Percentiles rank a stretch among this genome's conserved stretches.
Evolutionary conservation across 192 early-diverging fungal genomes (phyloP).

Genomic region (Spizellomyces punctatus): DNA sequence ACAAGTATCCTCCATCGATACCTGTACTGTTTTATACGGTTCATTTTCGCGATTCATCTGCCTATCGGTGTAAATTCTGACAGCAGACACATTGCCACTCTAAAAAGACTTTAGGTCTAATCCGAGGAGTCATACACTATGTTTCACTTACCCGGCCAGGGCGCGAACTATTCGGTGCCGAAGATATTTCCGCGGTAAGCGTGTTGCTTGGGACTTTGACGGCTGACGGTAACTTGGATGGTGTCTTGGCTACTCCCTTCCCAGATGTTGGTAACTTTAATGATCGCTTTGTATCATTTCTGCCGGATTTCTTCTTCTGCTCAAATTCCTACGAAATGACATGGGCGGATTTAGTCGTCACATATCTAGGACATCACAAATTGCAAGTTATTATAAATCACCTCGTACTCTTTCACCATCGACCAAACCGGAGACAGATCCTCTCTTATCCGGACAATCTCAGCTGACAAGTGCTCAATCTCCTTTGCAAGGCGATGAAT

Average conservation of each 20-base stretch:
- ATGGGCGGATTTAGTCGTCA: background rate
- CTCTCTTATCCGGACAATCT: conserved; percentile 22
- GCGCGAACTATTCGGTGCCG: too few relatives aligned
- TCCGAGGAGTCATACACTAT: too few relatives aligned
- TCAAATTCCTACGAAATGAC: conserved; percentile 9
- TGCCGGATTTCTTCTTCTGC: conserved; percentile 7
- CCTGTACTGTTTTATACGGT: conserved; percentile 83
- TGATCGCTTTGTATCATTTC: background rate
- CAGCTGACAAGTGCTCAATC: conserved; percentile 20
- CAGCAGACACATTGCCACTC: conserved; percentile 56
- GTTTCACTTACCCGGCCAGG: too few relatives aligned
- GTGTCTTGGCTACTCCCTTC: background rate
- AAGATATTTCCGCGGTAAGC: too few relatives aligned
- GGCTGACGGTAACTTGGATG: too few relatives aligned
- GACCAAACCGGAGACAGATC: conserved; percentile 45
- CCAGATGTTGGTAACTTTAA: background rate
- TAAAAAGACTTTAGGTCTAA: background rate
- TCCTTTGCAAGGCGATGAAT: conserved; percentile 23
- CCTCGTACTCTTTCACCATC: conserved; percentile 41
- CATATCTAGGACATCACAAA: too few relatives aligned
- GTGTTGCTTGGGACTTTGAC: too few relatives aligned
- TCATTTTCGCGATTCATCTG: conserved; percentile 65
- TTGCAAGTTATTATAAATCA: conserved; percentile 11
- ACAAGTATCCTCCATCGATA: conserved; percentile 80
- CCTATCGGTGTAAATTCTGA: conserved; percentile 85